Evolutionary conservation across 768 basidiomycete genomes (phyloP).

Genomic region (Tylopilus felleus): DNA sequence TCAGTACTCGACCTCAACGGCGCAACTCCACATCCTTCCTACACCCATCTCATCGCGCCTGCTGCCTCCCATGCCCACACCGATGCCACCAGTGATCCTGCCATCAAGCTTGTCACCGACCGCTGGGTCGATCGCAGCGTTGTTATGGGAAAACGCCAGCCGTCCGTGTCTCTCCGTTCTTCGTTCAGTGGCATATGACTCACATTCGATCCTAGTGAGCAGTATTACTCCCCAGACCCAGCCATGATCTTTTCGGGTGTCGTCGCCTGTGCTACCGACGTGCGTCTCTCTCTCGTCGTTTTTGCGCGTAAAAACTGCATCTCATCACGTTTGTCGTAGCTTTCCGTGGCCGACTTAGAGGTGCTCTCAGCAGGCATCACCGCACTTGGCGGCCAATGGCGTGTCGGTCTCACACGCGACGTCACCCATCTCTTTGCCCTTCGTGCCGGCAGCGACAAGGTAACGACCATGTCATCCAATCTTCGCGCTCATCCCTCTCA

Average conservation of each 20-base stretch:
- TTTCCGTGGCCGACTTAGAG: conserved; percentile 64
- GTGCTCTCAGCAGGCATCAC: conserved; percentile 69
- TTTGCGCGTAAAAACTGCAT: neutral
- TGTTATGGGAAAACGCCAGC: conserved; percentile 53
- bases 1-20: conserved; percentile 53
- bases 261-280: conserved; percentile 67
- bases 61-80: conserved; percentile 51
- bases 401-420: conserved; percentile 71
- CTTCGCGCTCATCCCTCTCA: neutral
- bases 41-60: conserved; percentile 46
- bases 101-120: conserved; percentile 38
- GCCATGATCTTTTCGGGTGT: conserved; percentile 80
- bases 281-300: conserved; percentile 28
- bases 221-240: conserved; percentile 75
- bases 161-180: conserved; percentile 38
- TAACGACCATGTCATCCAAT: neutral
- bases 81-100: conserved; percentile 35
- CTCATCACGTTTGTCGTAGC: conserved; percentile 30
- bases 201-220: conserved; percentile 34
- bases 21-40: conserved; percentile 47
- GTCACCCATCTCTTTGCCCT: conserved; percentile 84
- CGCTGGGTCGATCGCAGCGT: conserved; percentile 71
- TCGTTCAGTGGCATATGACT: neutral
- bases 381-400: conserved; percentile 80
- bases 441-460: conserved; percentile 44